Evolutionary conservation across 306 rosid genomes (phyloP).

Genomic region (Alnus rubra): DNA sequence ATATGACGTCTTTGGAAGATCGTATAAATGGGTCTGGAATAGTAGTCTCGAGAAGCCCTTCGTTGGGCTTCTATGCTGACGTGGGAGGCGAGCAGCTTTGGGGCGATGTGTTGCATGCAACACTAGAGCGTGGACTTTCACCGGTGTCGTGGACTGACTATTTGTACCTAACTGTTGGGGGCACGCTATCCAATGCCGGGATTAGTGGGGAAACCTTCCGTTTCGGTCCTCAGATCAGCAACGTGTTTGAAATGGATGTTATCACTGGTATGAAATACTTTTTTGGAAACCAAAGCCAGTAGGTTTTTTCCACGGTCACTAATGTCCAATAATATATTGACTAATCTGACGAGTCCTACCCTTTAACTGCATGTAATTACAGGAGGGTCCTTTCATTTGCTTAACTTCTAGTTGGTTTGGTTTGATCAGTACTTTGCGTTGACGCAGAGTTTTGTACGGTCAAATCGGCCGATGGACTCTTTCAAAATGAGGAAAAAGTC

Average conservation of each 20-base stretch:
- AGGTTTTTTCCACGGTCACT: too few species aligned
- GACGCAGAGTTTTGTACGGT: too few species aligned
- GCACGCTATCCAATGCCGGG: constrained; percentile 78
- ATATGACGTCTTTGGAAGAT: constrained; percentile 48
- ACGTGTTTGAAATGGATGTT: constrained; percentile 68
- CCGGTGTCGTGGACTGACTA: constrained; percentile 80
- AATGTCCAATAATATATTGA: too few species aligned
- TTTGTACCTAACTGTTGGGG: constrained; percentile 63
- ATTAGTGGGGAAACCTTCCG: constrained; percentile 67
- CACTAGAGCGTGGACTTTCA: constrained; percentile 57
- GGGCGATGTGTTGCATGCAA: constrained; percentile 54
- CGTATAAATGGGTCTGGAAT: constrained; percentile 24
- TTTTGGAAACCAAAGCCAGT: background rate
- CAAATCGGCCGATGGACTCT: too few species aligned
- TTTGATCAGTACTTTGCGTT: too few species aligned
- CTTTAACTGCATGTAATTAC: too few species aligned
- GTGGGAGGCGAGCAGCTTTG: constrained; percentile 72
- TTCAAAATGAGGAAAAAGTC: too few species aligned
- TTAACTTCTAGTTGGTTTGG: too few species aligned
- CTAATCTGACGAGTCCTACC: too few species aligned
- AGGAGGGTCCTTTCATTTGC: too few species aligned
- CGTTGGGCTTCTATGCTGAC: constrained; percentile 52
- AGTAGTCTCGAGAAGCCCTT: constrained; percentile 27
- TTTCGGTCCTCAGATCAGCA: constrained; percentile 71
- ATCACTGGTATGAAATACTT: constrained; percentile 49